phyloP scores from a whole-genome alignment of 768 basidiomycete species.

The Amanita polypyramis region DNA sequence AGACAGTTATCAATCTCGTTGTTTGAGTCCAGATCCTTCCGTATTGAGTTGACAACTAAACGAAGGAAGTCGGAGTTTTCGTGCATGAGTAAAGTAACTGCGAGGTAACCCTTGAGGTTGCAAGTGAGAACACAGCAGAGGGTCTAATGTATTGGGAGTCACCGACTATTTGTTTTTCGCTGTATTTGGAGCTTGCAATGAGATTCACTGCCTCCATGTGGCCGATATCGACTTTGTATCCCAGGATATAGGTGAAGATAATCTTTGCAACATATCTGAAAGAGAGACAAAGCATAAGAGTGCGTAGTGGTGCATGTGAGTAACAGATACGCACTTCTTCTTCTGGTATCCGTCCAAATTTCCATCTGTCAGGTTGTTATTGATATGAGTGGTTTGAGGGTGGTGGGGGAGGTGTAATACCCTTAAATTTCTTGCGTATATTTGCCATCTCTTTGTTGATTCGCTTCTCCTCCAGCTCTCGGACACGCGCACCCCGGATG shows the following conservation, averaged over 20 bases:
- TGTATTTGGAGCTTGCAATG: slow-evolving; percentile 91
- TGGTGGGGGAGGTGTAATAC: slow-evolving; percentile 24
- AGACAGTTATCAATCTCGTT: slow-evolving; percentile 94
- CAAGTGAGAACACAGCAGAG: slow-evolving; percentile 7
- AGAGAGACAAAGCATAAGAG: slow-evolving; percentile 3
- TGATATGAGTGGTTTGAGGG: neutral
- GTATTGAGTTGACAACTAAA: slow-evolving; percentile 94
- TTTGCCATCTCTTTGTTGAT: slow-evolving; percentile 99
- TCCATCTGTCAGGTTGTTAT: slow-evolving; percentile 42
- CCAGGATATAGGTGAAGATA: slow-evolving; percentile 97
- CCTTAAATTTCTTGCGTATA: slow-evolving; percentile 98
- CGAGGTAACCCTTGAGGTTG: slow-evolving; percentile 78
- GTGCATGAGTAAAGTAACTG: slow-evolving; percentile 95
- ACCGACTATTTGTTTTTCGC: slow-evolving; percentile 96
- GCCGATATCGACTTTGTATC: slow-evolving; percentile 97
- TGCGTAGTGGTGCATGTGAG: slow-evolving; percentile 11
- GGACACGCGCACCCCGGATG: slow-evolving; percentile 90
- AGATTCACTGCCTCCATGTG: slow-evolving; percentile 99
- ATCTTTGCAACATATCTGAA: slow-evolving; percentile 94
- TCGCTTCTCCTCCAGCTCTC: slow-evolving; percentile 95
- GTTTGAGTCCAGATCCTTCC: slow-evolving; percentile 92
- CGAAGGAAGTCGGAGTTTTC: slow-evolving; percentile 97
- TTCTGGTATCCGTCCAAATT: slow-evolving; percentile 87
- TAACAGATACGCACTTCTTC: slow-evolving; percentile 53
- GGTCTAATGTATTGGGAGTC: slow-evolving; percentile 1